These are phyloP conservation scores for Talaromyces sp. DNA, from an alignment of 2,329 filamentous ascomycete genomes.

Conservation along the genomic window DNA sequence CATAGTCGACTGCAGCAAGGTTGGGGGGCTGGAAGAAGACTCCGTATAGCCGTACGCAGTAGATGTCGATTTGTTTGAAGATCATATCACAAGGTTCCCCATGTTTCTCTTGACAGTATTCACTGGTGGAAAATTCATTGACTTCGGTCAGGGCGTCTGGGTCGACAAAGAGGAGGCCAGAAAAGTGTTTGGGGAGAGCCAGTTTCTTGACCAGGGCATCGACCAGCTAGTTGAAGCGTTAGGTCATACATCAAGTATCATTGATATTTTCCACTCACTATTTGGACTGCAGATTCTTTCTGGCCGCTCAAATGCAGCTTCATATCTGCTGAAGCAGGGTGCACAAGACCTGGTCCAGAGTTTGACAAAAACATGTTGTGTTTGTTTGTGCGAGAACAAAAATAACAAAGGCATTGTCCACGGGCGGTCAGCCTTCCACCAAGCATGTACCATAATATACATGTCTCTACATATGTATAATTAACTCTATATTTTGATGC, in stretches of 20 bases:
- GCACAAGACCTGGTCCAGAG: neutral
- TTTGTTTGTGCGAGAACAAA: neutral
- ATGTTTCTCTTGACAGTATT: neutral
- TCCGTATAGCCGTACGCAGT: neutral
- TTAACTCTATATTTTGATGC: neutral
- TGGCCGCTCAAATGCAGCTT: neutral
- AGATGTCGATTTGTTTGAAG: neutral
- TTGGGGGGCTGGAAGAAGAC: neutral
- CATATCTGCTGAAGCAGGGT: neutral
- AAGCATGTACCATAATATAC: no score
- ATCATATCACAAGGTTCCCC: neutral
- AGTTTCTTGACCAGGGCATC: neutral
- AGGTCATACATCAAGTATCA: neutral
- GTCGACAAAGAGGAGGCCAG: neutral
- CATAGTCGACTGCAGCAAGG: neutral
- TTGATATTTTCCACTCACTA: neutral
- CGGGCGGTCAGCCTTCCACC: neutral
- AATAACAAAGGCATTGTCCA: neutral
- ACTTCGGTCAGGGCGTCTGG: neutral
- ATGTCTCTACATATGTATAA: no score
- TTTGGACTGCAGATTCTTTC: neutral
- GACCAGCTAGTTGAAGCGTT: neutral
- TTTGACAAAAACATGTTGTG: neutral
- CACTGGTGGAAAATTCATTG: neutral
- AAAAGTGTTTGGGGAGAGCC: neutral